Conservation (phyloP, 768 basidiomycete species). For the Candolleomyces efflorescens region DNA sequence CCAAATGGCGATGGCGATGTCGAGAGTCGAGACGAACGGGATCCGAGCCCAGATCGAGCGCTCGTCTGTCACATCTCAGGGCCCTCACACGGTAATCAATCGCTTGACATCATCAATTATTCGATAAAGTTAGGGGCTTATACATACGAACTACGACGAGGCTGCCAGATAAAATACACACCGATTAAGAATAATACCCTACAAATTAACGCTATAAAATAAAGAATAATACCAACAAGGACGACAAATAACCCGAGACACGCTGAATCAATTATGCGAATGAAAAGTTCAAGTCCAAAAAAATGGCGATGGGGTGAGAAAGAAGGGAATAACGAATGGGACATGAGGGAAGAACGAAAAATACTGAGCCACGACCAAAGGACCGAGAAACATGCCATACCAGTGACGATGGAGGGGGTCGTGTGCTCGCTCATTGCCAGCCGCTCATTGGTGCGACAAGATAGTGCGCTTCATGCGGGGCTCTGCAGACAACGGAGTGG, state of each 20-base stretch:
- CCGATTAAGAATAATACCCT: background rate
- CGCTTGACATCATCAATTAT: background rate
- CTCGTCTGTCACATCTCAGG: background rate
- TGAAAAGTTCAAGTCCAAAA: background rate
- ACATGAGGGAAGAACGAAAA: background rate
- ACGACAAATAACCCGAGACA: background rate
- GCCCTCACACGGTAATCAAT: background rate
- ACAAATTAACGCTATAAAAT: background rate
- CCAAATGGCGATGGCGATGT: background rate
- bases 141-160: no score
- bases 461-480: slow-evolving; percentile 34
- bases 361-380: background rate
- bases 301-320: background rate
- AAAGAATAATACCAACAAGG: background rate
- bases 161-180: no score
- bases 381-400: background rate
- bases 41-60: background rate
- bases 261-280: background rate
- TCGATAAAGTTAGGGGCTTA: background rate
- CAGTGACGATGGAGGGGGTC: slow-evolving; percentile 14
- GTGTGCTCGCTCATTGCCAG: slow-evolving; percentile 8
- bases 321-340: background rate
- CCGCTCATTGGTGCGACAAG: slow-evolving; percentile 29
- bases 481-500: slow-evolving; percentile 42
- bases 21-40: background rate